Evolutionary conservation across 2,329 filamentous ascomycete genomes (phyloP).

Genomic region (Apiospora phragmitis): DNA sequence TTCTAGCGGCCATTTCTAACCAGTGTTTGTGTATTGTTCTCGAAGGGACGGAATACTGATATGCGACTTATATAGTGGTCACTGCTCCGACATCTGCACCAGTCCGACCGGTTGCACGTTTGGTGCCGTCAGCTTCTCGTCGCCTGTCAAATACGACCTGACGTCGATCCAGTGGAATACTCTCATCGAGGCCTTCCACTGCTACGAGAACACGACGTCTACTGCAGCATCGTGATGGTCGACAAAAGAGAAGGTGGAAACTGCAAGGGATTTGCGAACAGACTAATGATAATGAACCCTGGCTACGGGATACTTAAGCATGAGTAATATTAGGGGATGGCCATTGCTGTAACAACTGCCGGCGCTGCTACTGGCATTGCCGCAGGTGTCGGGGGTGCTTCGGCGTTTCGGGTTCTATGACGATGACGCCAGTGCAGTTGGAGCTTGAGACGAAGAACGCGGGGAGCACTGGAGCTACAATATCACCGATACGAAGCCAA

Average conservation of each 20-base stretch:
- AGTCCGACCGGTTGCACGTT: slow-evolving; percentile 55
- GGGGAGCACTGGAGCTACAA: neutral
- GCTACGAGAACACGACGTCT: slow-evolving; percentile 30
- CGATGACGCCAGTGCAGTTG: neutral
- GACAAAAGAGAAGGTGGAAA: neutral
- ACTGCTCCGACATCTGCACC: slow-evolving; percentile 46
- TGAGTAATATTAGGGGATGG: neutral
- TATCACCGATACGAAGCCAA: neutral
- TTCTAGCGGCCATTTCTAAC: neutral
- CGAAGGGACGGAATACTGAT: neutral
- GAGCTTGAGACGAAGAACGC: neutral
- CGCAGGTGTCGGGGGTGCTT: neutral
- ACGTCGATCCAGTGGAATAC: slow-evolving; percentile 45
- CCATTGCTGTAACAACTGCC: neutral
- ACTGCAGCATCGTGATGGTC: slow-evolving; percentile 16
- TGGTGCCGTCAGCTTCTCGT: slow-evolving; percentile 46
- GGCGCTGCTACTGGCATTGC: neutral
- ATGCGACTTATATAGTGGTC: slow-evolving; percentile 25
- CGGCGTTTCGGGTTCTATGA: neutral
- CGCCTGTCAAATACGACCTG: slow-evolving; percentile 49
- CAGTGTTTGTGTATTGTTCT: neutral
- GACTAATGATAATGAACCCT: neutral
- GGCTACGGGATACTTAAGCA: neutral
- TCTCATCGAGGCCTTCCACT: slow-evolving; percentile 39
- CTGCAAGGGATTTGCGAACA: neutral